Percentiles rank a stretch among this genome's conserved stretches.
These are phyloP conservation scores for Posidonia oceanica DNA, from an alignment of 116 monocot genomes.

Conservation along the genomic window DNA sequence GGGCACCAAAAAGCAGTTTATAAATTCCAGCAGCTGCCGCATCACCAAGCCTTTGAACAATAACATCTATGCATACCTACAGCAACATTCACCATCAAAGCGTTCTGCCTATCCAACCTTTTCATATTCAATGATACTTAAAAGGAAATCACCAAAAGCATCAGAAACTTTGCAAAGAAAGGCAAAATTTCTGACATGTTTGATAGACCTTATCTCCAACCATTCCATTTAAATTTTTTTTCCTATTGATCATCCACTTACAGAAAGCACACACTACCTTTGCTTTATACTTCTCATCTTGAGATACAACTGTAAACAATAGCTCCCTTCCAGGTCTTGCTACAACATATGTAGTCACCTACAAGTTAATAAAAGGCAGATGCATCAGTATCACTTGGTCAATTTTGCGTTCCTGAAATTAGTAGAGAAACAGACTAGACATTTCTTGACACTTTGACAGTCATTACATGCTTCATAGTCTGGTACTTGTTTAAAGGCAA, in stretches of 20 bases:
- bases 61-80: conserved; percentile 92
- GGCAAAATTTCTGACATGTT: background rate
- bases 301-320: conserved; percentile 87
- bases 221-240: too few relatives aligned
- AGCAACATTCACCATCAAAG: background rate
- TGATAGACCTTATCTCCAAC: too few relatives aligned
- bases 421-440: too few relatives aligned
- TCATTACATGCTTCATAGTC: too few relatives aligned
- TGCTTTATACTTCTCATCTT: conserved; percentile 96
- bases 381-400: background rate
- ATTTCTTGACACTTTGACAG: too few relatives aligned
- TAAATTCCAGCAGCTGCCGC: conserved; percentile 88
- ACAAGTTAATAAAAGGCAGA: conserved; percentile 5
- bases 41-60: conserved; percentile 94
- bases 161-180: background rate
- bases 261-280: conserved; percentile 40
- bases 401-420: background rate
- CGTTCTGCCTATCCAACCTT: background rate
- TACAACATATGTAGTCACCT: conserved; percentile 94
- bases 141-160: conserved; percentile 5
- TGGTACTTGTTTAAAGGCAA: too few relatives aligned
- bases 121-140: background rate
- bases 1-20: conserved; percentile 45
- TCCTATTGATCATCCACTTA: background rate
- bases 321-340: conserved; percentile 94